Evolutionary conservation across 805 yeast genomes (phyloP).

Genomic region (Tetrapisispora pingtungensis): DNA sequence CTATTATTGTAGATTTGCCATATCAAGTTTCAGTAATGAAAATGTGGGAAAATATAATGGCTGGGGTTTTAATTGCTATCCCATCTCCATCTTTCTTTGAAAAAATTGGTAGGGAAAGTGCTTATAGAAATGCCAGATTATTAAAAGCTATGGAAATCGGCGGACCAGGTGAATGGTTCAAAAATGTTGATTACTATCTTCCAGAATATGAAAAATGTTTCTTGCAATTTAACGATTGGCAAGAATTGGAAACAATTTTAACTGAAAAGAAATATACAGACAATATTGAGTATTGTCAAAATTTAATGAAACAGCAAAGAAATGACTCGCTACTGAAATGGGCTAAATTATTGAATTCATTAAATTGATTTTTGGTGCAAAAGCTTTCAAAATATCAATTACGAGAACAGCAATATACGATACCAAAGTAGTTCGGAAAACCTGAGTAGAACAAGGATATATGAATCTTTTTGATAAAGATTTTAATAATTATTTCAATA

Average conservation of each 20-base stretch:
- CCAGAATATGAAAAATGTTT: constrained; percentile 7
- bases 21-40: constrained; percentile 10
- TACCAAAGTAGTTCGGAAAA: too few relatives aligned
- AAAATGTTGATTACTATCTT: constrained; percentile 6
- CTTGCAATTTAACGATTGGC: constrained; percentile 6
- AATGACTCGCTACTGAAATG: neutral
- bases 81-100: constrained; percentile 7
- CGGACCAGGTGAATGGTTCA: constrained; percentile 4
- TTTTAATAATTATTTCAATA: too few relatives aligned
- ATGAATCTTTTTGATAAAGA: too few relatives aligned
- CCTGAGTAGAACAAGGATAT: too few relatives aligned
- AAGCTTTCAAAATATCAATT: too few relatives aligned
- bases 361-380: too few relatives aligned
- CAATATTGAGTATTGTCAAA: constrained; percentile 5
- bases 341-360: neutral
- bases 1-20: constrained; percentile 7
- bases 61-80: constrained; percentile 5
- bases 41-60: constrained; percentile 9
- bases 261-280: constrained; percentile 2
- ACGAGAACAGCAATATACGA: too few relatives aligned
- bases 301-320: constrained; percentile 2
- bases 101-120: constrained; percentile 2
- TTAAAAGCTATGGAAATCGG: neutral
- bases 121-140: neutral
- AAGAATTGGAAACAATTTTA: constrained; percentile 4